Evolutionary conservation across 345 rosid species (phyloP).

Genomic region (Physaria fendleri): DNA sequence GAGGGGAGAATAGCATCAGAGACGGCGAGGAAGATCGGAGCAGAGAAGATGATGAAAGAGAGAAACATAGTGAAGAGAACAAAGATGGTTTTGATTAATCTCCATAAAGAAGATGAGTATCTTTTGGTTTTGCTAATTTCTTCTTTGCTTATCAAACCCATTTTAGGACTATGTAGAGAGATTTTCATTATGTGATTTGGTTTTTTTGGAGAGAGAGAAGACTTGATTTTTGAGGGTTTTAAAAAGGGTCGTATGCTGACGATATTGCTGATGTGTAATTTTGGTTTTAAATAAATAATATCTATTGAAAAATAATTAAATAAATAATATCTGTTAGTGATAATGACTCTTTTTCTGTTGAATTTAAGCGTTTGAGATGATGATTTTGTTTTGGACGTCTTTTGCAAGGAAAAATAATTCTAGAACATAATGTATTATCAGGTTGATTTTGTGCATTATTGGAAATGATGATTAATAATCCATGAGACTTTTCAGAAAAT

Average conservation of each 20-base stretch:
- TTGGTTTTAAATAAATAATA: background rate
- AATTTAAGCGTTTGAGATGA: background rate
- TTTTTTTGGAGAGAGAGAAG: slow-evolving; percentile 10
- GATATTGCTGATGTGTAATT: slow-evolving; percentile 22
- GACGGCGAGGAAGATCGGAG: slow-evolving; percentile 69
- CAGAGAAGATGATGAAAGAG: slow-evolving; percentile 76
- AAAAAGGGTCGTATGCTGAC: slow-evolving; percentile 1
- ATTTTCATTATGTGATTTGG: slow-evolving; percentile 15
- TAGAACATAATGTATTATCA: background rate
- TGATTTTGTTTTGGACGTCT: slow-evolving; percentile 15
- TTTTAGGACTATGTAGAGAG: slow-evolving; percentile 17
- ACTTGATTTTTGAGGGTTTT: slow-evolving; percentile 3
- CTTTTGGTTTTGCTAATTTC: slow-evolving; percentile 32
- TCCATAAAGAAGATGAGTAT: slow-evolving; percentile 36
- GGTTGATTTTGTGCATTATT: slow-evolving; percentile 7
- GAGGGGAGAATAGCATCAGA: slow-evolving; percentile 78
- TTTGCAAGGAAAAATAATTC: slow-evolving; percentile 16
- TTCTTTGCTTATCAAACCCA: slow-evolving; percentile 65
- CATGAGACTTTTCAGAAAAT: background rate
- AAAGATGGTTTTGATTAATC: slow-evolving; percentile 68
- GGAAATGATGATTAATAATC: background rate
- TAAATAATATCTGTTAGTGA: background rate
- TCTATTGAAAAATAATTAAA: background rate
- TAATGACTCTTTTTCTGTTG: slow-evolving; percentile 6
- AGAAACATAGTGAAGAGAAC: slow-evolving; percentile 63